Percentiles rank a stretch among this genome's conserved stretches.
Conservation (phyloP, 345 rosid genomes). For the Eucalyptus grandis region DNA sequence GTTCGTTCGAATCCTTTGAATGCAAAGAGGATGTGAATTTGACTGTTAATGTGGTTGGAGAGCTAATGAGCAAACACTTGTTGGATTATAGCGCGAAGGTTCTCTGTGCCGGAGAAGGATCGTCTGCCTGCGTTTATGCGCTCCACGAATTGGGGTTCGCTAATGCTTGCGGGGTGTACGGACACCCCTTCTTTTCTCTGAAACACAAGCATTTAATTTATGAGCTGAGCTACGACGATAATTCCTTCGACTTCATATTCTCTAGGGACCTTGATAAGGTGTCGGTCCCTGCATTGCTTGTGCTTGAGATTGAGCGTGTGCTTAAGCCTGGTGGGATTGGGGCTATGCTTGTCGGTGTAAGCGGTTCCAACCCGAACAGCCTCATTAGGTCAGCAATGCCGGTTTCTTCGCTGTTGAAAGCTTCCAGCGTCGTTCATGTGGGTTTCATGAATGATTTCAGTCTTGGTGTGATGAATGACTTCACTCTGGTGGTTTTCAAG, state of each 20-base stretch:
- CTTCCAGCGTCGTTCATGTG: constrained; percentile 58
- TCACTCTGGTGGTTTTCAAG: constrained; percentile 64
- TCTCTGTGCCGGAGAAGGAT: constrained; percentile 73
- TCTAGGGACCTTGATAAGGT: constrained; percentile 53
- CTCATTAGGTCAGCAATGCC: constrained; percentile 71
- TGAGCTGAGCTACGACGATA: constrained; percentile 49
- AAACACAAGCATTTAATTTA: constrained; percentile 40
- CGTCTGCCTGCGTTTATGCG: constrained; percentile 37
- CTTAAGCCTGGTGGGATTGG: constrained; percentile 74
- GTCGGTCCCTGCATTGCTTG: constrained; percentile 64
- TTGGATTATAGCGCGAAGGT: constrained; percentile 33
- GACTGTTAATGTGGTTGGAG: constrained; percentile 34
- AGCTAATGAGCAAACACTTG: constrained; percentile 40
- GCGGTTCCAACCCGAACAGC: constrained; percentile 31
- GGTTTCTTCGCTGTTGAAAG: constrained; percentile 54
- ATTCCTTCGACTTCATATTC: constrained; percentile 58
- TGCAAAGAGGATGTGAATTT: constrained; percentile 37
- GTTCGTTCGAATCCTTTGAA: constrained; percentile 18
- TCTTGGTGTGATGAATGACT: constrained; percentile 27
- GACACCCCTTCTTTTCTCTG: constrained; percentile 47
- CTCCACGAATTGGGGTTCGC: constrained; percentile 46
- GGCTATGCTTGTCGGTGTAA: constrained; percentile 52
- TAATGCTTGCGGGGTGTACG: constrained; percentile 32
- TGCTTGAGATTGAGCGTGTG: constrained; percentile 79
- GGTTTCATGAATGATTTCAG: constrained; percentile 37